Percentiles rank a stretch among this genome's conserved stretches.
Evolutionary conservation across 2,329 filamentous ascomycete species (phyloP).

Genomic region (Blumeria hordei): DNA sequence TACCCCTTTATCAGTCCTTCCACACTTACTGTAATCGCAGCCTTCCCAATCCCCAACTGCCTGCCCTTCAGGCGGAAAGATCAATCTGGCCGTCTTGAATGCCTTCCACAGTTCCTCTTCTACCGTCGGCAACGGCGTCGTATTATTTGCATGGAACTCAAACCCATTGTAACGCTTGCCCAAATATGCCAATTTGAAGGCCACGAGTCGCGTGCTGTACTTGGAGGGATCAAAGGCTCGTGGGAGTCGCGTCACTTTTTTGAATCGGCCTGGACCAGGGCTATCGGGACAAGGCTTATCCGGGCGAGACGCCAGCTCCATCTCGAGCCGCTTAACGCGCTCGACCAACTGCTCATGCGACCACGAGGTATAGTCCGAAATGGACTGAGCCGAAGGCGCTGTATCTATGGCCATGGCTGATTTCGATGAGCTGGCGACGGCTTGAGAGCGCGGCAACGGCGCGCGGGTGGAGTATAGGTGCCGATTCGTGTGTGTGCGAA

Average conservation of each 20-base stretch:
- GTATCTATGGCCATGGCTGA: no score
- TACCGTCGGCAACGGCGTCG: constrained; percentile 50
- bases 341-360: constrained; percentile 41
- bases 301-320: no score
- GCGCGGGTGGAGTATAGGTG: no score
- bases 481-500: no score
- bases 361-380: constrained; percentile 36
- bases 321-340: constrained; percentile 42
- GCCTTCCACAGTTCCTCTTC: constrained; percentile 92
- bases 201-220: constrained; percentile 66
- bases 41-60: constrained; percentile 53
- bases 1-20: constrained; percentile 76
- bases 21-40: constrained; percentile 86
- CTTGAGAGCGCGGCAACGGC: no score
- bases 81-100: constrained; percentile 55
- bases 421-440: no score
- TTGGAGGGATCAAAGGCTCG: constrained; percentile 43
- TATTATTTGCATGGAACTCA: constrained; percentile 56
- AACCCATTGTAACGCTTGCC: constrained; percentile 83
- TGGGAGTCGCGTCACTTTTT: constrained; percentile 3
- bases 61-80: constrained; percentile 34
- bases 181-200: constrained; percentile 81
- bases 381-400: no score
- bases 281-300: constrained; percentile 1
- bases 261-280: not conserved